Conservation (phyloP, 2,329 filamentous ascomycete genomes). For the Xylariaceae sp. region DNA sequence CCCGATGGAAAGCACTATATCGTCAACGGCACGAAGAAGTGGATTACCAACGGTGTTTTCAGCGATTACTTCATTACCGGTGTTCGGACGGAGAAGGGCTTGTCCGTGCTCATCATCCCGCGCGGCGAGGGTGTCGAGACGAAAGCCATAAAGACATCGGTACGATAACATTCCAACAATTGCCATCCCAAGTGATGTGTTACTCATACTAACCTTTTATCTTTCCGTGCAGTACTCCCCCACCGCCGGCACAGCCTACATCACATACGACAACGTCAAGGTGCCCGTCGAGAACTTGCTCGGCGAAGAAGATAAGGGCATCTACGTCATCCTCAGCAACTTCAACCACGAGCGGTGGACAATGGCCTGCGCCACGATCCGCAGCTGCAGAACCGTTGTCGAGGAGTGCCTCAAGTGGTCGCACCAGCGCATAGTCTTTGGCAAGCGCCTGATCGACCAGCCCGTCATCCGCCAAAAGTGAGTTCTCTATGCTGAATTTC, state of each 20-base stretch:
- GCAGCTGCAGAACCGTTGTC: constrained; percentile 63
- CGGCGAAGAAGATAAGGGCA: constrained; percentile 80
- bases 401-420: constrained; percentile 87
- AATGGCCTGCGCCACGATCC: constrained; percentile 65
- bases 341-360: constrained; percentile 86
- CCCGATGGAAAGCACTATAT: constrained; percentile 70
- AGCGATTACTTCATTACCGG: constrained; percentile 80
- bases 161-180: background rate
- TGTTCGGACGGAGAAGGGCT: constrained; percentile 73
- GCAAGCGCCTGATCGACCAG: constrained; percentile 77
- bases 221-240: constrained; percentile 70
- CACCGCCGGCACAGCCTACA: constrained; percentile 71
- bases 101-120: constrained; percentile 72
- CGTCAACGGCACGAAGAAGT: constrained; percentile 75
- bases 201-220: background rate
- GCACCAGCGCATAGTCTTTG: constrained; percentile 81
- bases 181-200: background rate
- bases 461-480: constrained; percentile 79
- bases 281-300: constrained; percentile 75
- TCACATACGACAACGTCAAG: constrained; percentile 84
- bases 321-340: constrained; percentile 78
- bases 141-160: constrained; percentile 70
- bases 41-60: constrained; percentile 80
- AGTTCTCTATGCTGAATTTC: constrained; percentile 23
- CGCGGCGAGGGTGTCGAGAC: constrained; percentile 72